Base-by-base conservation (phyloP, 148 eudicot species). In the Spergularia bocconei region DNA sequence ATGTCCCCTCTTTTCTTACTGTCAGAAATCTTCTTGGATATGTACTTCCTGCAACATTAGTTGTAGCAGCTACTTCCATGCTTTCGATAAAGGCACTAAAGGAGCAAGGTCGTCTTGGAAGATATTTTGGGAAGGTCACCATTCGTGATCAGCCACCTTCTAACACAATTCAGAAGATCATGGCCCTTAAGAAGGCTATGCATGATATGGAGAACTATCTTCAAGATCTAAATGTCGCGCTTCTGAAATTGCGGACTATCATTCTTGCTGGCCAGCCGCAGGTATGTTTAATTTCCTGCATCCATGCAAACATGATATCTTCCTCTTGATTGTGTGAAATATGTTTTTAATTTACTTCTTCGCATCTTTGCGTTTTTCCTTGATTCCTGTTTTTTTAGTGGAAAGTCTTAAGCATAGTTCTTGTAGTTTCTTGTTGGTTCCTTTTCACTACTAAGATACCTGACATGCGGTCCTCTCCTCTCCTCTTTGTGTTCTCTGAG, bases 131-230 rank as follows among this genome's bases (percentile, higher is more conserved):
- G 47, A 87, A 80, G 83, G 85, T 93, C 62, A 89, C 90, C 23
- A 89, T 93, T 74, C 87, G 81, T 75, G 97, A 93, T 84, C 98
- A 93, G 80, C 97, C 98, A 77, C 91, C 92, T 71, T 91, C 98
- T n/a, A 93, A 93, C 79, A 93, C 98, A 33, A 87, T 93, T 81
- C 97, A 93, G 81, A 86, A 93, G 87, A 91, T 93, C 72, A 79
- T 93, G 60, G 97, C 97, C 72, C 77, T 93, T 57, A 93, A 93
- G 84, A 86, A 89, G 67, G 98, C 98, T 78, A 87, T 93, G 86
- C 88, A 87, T 33, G 98, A 91, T 75, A 79, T 91, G 81, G 98
- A 93, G 82, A 88, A 79, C 77, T 89, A 73, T 84, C 88, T 93
- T 71, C 98, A 93, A 79, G 81, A 80, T 78, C 60, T 93, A 60